Conservation (phyloP, 495 filamentous ascomycete genomes). For the Cercophora samala region DNA sequence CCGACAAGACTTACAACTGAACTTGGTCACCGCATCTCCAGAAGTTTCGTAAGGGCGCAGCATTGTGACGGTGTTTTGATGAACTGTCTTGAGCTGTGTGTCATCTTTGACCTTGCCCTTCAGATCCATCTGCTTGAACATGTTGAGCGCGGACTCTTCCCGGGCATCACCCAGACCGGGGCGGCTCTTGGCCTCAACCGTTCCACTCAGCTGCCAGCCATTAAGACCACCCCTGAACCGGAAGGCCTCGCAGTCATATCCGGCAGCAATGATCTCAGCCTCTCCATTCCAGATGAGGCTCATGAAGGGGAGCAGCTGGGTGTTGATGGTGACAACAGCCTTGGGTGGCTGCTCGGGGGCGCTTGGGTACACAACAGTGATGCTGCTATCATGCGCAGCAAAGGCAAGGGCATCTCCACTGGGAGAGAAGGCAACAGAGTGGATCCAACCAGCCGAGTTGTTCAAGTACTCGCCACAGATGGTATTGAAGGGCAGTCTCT, state of each 20-base stretch:
- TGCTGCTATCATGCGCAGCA: conserved; percentile 87
- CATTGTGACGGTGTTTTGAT: conserved; percentile 93
- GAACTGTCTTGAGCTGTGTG: conserved; percentile 89
- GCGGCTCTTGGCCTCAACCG: conserved; percentile 78
- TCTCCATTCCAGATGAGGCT: conserved; percentile 90
- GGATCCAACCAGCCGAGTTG: conserved; percentile 94
- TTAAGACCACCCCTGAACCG: conserved; percentile 75
- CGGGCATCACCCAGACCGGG: conserved; percentile 43
- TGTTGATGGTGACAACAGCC: conserved; percentile 83
- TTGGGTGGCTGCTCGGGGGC: conserved; percentile 86
- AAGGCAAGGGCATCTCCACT: conserved; percentile 89
- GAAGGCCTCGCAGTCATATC: conserved; percentile 94
- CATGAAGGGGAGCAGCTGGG: conserved; percentile 85
- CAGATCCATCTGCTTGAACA: conserved; percentile 98
- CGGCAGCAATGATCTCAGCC: conserved; percentile 90
- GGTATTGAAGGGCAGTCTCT: conserved; percentile 93
- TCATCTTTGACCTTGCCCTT: conserved; percentile 87
- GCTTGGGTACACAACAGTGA: conserved; percentile 93
- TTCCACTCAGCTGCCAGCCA: conserved; percentile 84
- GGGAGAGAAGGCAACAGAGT: conserved; percentile 85
- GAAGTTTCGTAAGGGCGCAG: conserved; percentile 68
- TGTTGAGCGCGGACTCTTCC: conserved; percentile 83
- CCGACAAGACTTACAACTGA: conserved; percentile 71
- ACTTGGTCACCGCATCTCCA: conserved; percentile 64
- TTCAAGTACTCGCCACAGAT: conserved; percentile 96